These are phyloP conservation scores for Malania oleifera DNA, from an alignment of 164 flowering plant genomes.

Conservation along the genomic window DNA sequence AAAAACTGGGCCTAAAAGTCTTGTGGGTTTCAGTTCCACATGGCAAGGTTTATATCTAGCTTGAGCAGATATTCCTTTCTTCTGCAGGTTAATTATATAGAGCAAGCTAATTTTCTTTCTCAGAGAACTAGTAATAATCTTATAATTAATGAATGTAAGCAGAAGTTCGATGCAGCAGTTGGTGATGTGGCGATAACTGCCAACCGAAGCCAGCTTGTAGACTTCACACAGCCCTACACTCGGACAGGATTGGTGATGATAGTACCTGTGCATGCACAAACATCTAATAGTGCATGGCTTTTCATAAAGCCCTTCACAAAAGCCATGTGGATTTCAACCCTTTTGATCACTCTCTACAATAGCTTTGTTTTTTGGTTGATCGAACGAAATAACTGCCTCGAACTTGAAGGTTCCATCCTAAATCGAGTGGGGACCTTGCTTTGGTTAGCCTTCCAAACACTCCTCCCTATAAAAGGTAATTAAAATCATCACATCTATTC, in stretches of 20 bases:
- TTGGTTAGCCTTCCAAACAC: slow-evolving; percentile 26
- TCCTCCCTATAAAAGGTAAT: slow-evolving; percentile 32
- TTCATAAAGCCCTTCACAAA: slow-evolving; percentile 23
- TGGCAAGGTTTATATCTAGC: too few relatives aligned
- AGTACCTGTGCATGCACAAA: not conserved
- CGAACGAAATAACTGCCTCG: slow-evolving; percentile 20
- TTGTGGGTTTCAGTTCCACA: too few relatives aligned
- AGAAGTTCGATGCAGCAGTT: slow-evolving; percentile 36
- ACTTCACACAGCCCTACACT: slow-evolving; percentile 42
- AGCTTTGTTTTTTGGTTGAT: slow-evolving; percentile 41
- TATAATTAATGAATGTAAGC: too few relatives aligned
- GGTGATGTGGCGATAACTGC: slow-evolving; percentile 35
- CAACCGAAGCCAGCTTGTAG: slow-evolving; percentile 22
- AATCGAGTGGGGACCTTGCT: slow-evolving; percentile 22
- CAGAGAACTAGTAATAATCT: too few relatives aligned
- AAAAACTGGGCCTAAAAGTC: too few relatives aligned
- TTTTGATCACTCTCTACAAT: slow-evolving; percentile 15
- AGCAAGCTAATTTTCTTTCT: too few relatives aligned
- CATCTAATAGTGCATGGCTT: slow-evolving; percentile 5
- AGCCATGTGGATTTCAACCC: slow-evolving; percentile 29
- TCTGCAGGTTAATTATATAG: too few relatives aligned
- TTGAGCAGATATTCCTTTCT: too few relatives aligned
- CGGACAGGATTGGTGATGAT: slow-evolving; percentile 12
- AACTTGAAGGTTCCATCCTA: slow-evolving; percentile 10
- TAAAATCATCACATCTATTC: too few relatives aligned